Conservation (phyloP, 2,329 filamentous ascomycete genomes). For the Fusarium solani-melongenae region DNA sequence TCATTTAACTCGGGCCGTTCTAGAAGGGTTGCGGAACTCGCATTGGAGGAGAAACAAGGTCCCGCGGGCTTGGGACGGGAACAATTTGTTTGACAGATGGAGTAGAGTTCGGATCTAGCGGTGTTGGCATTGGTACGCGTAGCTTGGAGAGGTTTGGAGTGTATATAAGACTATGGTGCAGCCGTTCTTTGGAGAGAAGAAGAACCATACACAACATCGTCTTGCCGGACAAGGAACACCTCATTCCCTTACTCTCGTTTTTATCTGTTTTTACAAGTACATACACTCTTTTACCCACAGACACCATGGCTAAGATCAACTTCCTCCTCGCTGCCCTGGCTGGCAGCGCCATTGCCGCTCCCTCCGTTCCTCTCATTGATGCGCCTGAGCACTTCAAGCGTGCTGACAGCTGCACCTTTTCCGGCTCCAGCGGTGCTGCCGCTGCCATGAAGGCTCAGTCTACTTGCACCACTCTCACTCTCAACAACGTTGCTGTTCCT, state of each 20-base stretch:
- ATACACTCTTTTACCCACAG: not conserved
- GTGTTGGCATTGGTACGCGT: not conserved
- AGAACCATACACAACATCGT: constrained; percentile 2
- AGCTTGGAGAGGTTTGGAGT: not conserved
- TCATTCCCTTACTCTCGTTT: constrained; percentile 4
- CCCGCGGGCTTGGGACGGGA: not conserved
- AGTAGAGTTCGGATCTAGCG: not conserved
- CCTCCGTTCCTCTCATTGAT: constrained; percentile 16
- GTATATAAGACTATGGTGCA: constrained; percentile 15
- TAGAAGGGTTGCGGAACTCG: rapidly evolving
- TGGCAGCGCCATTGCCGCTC: constrained; percentile 29
- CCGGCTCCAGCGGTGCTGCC: constrained; percentile 31
- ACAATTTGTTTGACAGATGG: not conserved
- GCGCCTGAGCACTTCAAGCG: constrained; percentile 27
- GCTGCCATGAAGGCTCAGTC: constrained; percentile 25
- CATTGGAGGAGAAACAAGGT: constrained; percentile 25
- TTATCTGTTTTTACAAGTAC: not conserved
- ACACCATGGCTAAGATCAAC: constrained; percentile 29
- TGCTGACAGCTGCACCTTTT: constrained; percentile 31
- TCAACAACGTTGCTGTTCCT: constrained; percentile 30
- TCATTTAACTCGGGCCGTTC: constrained; percentile 12
- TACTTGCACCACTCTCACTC: constrained; percentile 32
- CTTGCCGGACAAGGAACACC: constrained; percentile 30
- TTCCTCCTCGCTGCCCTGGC: constrained; percentile 30
- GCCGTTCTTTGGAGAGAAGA: not conserved